phyloP scores from a whole-genome alignment of 805 yeast species.

The Saccharomycopsis sp. region DNA sequence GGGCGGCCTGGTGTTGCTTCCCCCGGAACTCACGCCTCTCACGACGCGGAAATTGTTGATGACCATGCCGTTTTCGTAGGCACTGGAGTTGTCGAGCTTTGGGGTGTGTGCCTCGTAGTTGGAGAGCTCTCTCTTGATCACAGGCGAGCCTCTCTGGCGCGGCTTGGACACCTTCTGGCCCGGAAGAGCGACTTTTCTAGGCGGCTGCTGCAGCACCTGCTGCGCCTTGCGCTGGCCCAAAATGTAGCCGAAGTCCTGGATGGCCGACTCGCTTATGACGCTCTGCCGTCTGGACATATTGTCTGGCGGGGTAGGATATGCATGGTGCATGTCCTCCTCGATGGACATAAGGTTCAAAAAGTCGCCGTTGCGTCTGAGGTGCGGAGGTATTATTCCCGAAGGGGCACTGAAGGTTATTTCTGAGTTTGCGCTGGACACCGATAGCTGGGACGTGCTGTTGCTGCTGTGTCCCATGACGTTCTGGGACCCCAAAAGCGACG shows the following conservation, averaged over 20 bases:
- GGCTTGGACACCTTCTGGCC: not conserved
- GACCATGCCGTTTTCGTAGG: not conserved
- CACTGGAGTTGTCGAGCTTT: not conserved
- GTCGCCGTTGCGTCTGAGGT: slow-evolving; percentile 1
- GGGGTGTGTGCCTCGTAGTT: not conserved
- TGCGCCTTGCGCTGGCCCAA: slow-evolving; percentile 12
- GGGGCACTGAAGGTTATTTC: not conserved
- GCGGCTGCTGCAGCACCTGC: not conserved
- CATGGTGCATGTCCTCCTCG: slow-evolving; percentile 7
- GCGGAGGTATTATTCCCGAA: not conserved
- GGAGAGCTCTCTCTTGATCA: not conserved
- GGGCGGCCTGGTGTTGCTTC: slow-evolving; percentile 50
- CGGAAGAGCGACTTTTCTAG: not conserved
- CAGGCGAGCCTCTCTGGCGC: slow-evolving; percentile 4
- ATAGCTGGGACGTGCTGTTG: not conserved
- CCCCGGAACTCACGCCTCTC: slow-evolving; percentile 55
- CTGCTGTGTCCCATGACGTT: not conserved
- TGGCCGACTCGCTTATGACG: not conserved
- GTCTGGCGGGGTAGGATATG: slow-evolving; percentile 13
- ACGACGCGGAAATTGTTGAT: slow-evolving; percentile 35
- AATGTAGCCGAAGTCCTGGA: not conserved
- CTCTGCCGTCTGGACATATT: slow-evolving; percentile 1
- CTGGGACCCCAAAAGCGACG: not conserved
- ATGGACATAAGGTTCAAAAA: not conserved
- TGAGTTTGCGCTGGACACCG: slow-evolving; percentile 8